These are phyloP conservation scores for Citrullus mucosospermus DNA, from an alignment of 306 rosid species.

Conservation along the genomic window DNA sequence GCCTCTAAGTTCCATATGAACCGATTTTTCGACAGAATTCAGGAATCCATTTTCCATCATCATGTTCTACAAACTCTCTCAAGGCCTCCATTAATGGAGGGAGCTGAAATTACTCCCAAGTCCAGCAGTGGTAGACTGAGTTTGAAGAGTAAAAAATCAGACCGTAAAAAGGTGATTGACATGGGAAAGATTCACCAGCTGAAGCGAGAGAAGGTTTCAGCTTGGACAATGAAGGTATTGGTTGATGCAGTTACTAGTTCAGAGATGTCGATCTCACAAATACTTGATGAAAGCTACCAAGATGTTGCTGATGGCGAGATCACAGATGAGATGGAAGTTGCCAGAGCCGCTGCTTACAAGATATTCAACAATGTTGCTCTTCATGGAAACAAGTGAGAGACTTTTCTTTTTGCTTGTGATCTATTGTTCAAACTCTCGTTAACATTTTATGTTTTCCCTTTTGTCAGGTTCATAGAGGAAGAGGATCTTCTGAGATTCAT, in stretches of 20 bases:
- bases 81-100: constrained; percentile 52
- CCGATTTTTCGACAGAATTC: constrained; percentile 80
- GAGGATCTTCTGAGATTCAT: constrained; percentile 64
- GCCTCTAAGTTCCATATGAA: constrained; percentile 76
- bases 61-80: constrained; percentile 70
- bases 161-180: constrained; percentile 48
- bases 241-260: constrained; percentile 71
- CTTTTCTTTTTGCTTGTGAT: background rate
- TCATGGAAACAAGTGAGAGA: constrained; percentile 52
- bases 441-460: background rate
- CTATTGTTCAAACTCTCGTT: background rate
- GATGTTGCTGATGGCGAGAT: constrained; percentile 46
- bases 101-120: constrained; percentile 47
- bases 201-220: constrained; percentile 81
- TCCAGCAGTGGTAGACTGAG: constrained; percentile 42
- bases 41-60: constrained; percentile 75
- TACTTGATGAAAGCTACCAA: constrained; percentile 46
- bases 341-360: constrained; percentile 60
- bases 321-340: constrained; percentile 78
- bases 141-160: constrained; percentile 31
- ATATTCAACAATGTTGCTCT: constrained; percentile 66
- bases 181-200: constrained; percentile 59
- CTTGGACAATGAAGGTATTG: constrained; percentile 93
- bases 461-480: constrained; percentile 53
- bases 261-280: constrained; percentile 58